Evolutionary conservation across 352 stramenopile species (phyloP).

Genomic region (Thalassiosira hispida): DNA sequence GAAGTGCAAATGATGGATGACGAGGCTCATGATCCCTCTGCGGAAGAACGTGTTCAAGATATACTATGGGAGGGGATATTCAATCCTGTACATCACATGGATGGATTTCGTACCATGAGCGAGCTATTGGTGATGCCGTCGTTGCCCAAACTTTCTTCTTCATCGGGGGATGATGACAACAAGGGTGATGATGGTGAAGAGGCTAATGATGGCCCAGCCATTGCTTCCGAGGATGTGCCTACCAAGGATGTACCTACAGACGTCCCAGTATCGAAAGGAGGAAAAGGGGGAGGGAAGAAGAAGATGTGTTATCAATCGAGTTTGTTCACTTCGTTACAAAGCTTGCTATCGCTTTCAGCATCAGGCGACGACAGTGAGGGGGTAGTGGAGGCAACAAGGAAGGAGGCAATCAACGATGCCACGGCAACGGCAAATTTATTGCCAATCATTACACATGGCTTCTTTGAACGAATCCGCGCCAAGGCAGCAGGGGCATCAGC

Average conservation of each 20-base stretch:
- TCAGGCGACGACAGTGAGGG: background rate
- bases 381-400: background rate
- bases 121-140: slow-evolving; percentile 20
- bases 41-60: slow-evolving; percentile 18
- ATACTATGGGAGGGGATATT: slow-evolving; percentile 62
- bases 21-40: no score
- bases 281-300: background rate
- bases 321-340: slow-evolving; percentile 33
- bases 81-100: slow-evolving; percentile 64
- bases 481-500: background rate
- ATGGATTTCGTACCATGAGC: slow-evolving; percentile 60
- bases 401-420: background rate
- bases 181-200: background rate
- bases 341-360: slow-evolving; percentile 3
- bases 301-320: slow-evolving; percentile 33
- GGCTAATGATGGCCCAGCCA: background rate
- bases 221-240: no score
- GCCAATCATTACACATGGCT: slow-evolving; percentile 27
- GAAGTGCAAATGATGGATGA: no score
- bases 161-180: background rate
- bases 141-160: slow-evolving; percentile 21
- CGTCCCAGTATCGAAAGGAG: background rate
- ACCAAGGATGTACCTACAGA: background rate
- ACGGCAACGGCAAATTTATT: slow-evolving; percentile 21
- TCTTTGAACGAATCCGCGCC: slow-evolving; percentile 28